Conservation (phyloP, 495 filamentous ascomycete species). For the Collariella sp. region DNA sequence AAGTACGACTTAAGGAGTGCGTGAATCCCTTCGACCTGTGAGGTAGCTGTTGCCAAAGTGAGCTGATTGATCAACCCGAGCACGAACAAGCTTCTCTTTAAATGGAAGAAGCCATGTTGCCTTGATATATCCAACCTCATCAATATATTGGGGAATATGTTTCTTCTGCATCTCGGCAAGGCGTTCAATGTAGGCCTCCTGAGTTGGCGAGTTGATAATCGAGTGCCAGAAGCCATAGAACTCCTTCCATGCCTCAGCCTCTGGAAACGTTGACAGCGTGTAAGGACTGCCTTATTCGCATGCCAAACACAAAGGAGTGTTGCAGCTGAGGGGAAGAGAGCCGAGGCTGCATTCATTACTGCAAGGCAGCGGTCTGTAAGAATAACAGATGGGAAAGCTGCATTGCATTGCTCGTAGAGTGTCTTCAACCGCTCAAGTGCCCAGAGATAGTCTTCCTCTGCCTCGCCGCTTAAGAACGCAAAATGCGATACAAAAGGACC, state of each 20-base stretch:
- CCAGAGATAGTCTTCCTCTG: neutral
- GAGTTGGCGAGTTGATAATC: neutral
- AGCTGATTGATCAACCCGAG: neutral
- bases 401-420: neutral
- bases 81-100: neutral
- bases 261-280: neutral
- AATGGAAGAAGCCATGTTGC: neutral
- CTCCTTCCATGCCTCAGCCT: neutral
- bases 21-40: neutral
- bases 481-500: neutral
- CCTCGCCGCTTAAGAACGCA: neutral
- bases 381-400: neutral
- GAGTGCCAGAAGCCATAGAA: neutral
- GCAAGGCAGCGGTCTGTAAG: neutral
- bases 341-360: neutral
- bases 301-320: neutral
- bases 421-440: neutral
- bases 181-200: neutral
- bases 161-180: neutral
- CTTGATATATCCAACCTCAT: neutral
- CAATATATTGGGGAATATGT: neutral
- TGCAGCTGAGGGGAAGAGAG: neutral
- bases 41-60: slow-evolving; percentile 1
- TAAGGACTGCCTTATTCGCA: neutral
- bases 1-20: neutral